Evolutionary conservation across 2,329 filamentous ascomycete species (phyloP).

Genomic region (Penicillium hesseltinei): DNA sequence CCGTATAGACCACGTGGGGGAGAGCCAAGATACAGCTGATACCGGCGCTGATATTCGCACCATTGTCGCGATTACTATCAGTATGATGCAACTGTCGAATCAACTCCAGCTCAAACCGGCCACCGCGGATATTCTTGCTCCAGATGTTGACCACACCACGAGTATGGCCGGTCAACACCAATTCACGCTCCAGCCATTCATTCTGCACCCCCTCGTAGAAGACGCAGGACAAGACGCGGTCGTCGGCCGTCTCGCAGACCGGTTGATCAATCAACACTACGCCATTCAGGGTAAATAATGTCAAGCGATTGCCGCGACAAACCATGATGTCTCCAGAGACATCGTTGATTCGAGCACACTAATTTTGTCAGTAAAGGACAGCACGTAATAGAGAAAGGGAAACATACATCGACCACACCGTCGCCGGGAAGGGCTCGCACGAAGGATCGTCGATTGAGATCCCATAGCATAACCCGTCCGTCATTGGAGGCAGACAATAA

Average conservation of each 20-base stretch:
- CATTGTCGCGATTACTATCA: slow-evolving; percentile 63
- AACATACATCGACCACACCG: slow-evolving; percentile 48
- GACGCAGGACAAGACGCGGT: slow-evolving; percentile 76
- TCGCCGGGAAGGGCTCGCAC: slow-evolving; percentile 68
- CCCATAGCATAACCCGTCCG: slow-evolving; percentile 86
- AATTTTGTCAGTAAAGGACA: slow-evolving; percentile 23
- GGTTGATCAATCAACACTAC: slow-evolving; percentile 77
- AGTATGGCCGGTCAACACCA: slow-evolving; percentile 86
- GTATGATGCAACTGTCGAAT: slow-evolving; percentile 79
- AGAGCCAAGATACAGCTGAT: slow-evolving; percentile 86
- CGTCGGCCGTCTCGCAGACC: slow-evolving; percentile 69
- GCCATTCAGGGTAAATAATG: slow-evolving; percentile 86
- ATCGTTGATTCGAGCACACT: slow-evolving; percentile 85
- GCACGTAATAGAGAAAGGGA: not conserved
- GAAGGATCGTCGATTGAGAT: slow-evolving; percentile 85
- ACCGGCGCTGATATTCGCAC: slow-evolving; percentile 57
- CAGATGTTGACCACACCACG: slow-evolving; percentile 77
- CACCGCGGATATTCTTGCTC: slow-evolving; percentile 57
- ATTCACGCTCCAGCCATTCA: slow-evolving; percentile 83
- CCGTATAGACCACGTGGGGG: slow-evolving; percentile 82
- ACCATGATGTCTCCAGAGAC: slow-evolving; percentile 86
- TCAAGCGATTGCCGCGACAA: slow-evolving; percentile 70
- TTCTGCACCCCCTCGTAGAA: slow-evolving; percentile 90
- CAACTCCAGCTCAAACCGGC: slow-evolving; percentile 72
- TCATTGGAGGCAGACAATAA: slow-evolving; percentile 80